Base-by-base conservation (phyloP, 192 early-diverging fungal species). In the Chytriomyces hyalinus region DNA sequence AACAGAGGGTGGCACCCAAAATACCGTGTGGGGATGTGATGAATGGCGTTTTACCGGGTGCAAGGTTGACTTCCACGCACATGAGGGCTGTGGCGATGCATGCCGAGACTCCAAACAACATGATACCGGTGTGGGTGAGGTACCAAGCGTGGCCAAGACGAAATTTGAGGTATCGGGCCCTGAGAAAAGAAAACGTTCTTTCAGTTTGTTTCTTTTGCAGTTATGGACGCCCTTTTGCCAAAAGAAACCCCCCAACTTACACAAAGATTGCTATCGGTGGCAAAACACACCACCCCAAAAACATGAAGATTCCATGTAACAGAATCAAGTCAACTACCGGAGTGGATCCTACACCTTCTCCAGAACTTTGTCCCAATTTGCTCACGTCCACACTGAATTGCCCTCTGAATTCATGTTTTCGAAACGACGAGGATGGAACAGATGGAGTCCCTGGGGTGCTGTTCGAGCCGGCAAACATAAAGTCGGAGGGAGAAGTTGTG, bases 241-340 rank as follows among this genome's bases (percentile, higher is more conserved):
- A 26, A 26, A 26, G 24, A 26, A 26, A 26, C 24, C 24, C 24
- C 24, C 24, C 24, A 26, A 26, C 24, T 26, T 26, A 36, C 50
- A 82, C 67, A 76, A 84, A 84, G 57, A 84, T 82, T 10, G 66
- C 87, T 59, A 82, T 43, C 17, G 77, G 72, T 13, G 83, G 82
- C 9, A 74, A 6, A 10, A 87, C 75, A 10, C 63, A 46, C 87
- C 87, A 88, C 7, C 82, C 87, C 47, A 85, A 50, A 51, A 81
- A 78, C 85, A 88, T 86, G 44, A 88, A 36, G 22, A 76, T 48
- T 0, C 87, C 87, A 76, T 88, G 87, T 1, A 49, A 1, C 7
- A 67, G 43, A 49, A 63, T 0, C 22, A 63, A 63, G 22, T 13
- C 11, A 4, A 63, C 24, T 11, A 5, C 62, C 20, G 62, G 36